Evolutionary conservation across 768 basidiomycete genomes (phyloP), one percentile per base, ranked within the genome.

Genomic region (Tubosaeta brunneosetosa): DNA sequence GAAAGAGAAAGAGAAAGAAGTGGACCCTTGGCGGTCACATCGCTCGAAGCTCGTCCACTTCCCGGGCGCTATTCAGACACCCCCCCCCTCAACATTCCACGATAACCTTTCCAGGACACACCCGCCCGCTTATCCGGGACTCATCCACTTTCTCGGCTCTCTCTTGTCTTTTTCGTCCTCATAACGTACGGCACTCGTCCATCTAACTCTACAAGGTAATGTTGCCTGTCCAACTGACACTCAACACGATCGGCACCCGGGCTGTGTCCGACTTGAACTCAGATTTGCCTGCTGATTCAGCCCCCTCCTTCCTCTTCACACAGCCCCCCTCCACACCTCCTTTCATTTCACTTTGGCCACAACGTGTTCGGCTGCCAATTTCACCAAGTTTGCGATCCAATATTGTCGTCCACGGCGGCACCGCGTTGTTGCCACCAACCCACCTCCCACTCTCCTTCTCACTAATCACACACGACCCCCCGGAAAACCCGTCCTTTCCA

Each of bases 41-140:
- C 60, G 55, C 63, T 65, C 66, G 65, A 61, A 66, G 57, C 31
- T 47, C 45, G 22, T 33, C 27, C 51, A 49, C 44, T 38, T 27
- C 49, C 37, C 46, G 63, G 53, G 66, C 66, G 68, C 68, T 49
- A 60, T 50, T 47, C 44, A 41, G 22, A 19, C 42, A 32, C 27
- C 44, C 60, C 22, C 60, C 22, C 22, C 51, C 34, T 41, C 40
- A 41, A 25, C 40, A 52, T 29, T 50, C 46, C 61, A 68, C 68
- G 66, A 66, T 70, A 70, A 17, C 68, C 66, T 67, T 67, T 69
- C 59, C 55, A 67, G 66, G 66, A n/a, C 58, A 57, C 54, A 43
- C 14, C 58, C 49, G 44, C 59, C 68, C 68, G 54, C 60, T 50
- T 61, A 55, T 65, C 19, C 44, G 67, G 61, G 37, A 16, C 27